Conservation (phyloP, 1,284 basidiomycete genomes). For the Amylostereum chailletii region DNA sequence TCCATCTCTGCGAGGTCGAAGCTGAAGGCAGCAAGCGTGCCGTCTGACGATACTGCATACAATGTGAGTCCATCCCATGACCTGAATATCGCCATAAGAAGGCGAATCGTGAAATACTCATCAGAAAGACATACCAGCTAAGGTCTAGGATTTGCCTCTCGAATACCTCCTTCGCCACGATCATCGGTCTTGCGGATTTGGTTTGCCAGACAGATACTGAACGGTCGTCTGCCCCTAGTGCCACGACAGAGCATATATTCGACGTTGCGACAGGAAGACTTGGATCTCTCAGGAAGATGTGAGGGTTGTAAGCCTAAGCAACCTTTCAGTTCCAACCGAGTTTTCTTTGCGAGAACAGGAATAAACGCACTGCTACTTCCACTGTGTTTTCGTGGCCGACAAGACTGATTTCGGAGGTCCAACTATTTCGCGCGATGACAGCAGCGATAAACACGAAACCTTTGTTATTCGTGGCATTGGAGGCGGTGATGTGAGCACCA, state of each 20-base stretch:
- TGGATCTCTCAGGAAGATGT: constrained; percentile 81
- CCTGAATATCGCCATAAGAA: constrained; percentile 35
- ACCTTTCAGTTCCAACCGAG: too few relatives aligned
- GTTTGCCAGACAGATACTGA: constrained; percentile 93
- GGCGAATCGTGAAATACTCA: not conserved
- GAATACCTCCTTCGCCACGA: constrained; percentile 91
- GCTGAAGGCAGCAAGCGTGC: constrained; percentile 82
- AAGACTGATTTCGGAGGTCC: constrained; percentile 86
- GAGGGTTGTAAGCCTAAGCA: constrained; percentile 79
- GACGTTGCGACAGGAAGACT: constrained; percentile 53
- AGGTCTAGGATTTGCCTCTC: constrained; percentile 93
- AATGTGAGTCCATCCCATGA: constrained; percentile 86
- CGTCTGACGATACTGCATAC: constrained; percentile 94
- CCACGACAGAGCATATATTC: constrained; percentile 81
- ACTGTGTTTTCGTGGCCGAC: constrained; percentile 98
- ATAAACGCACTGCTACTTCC: constrained; percentile 75
- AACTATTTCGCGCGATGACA: constrained; percentile 81
- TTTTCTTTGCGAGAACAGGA: constrained; percentile 6
- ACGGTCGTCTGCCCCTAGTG: constrained; percentile 84
- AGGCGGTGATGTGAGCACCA: constrained; percentile 94
- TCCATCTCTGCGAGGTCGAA: constrained; percentile 80
- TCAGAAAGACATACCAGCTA: constrained; percentile 62
- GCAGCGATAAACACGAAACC: constrained; percentile 97
- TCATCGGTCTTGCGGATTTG: constrained; percentile 79
- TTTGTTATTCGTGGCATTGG: constrained; percentile 92